These are phyloP conservation scores for Termitomyces sp. DNA, from an alignment of 768 basidiomycete genomes.

Conservation along the genomic window DNA sequence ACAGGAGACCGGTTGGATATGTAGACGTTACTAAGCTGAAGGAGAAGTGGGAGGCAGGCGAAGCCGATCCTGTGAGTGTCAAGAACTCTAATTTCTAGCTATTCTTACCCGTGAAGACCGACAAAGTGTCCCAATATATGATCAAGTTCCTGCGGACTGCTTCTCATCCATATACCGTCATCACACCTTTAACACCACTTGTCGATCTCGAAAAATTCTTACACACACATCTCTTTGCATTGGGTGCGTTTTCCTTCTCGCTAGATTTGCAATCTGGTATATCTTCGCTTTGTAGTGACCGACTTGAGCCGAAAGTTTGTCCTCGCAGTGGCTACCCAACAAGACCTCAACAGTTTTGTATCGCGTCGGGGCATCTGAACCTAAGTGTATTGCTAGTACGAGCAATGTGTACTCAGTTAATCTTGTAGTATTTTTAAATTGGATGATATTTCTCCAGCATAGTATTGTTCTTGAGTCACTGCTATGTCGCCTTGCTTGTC, in stretches of 20 bases:
- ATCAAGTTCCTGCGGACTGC: conserved; percentile 64
- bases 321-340: conserved; percentile 69
- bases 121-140: conserved; percentile 68
- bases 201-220: conserved; percentile 82
- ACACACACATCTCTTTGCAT: conserved; percentile 63
- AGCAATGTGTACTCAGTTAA: neutral
- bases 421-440: neutral
- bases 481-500: neutral
- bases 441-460: neutral
- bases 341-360: conserved; percentile 68
- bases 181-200: conserved; percentile 77
- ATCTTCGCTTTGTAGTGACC: conserved; percentile 56
- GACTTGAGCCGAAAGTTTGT: conserved; percentile 80
- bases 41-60: conserved; percentile 68
- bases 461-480: neutral
- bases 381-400: neutral
- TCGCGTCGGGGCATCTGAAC: conserved; percentile 39
- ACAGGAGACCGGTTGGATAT: conserved; percentile 77
- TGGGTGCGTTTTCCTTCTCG: conserved; percentile 40
- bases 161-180: conserved; percentile 66
- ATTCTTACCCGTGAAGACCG: conserved; percentile 38
- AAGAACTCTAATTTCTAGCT: neutral
- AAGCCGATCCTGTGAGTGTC: conserved; percentile 62
- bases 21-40: conserved; percentile 75
- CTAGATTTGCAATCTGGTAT: neutral